These are phyloP conservation scores for Nakazawaea holstii DNA, from an alignment of 805 yeast species.

Conservation along the genomic window DNA sequence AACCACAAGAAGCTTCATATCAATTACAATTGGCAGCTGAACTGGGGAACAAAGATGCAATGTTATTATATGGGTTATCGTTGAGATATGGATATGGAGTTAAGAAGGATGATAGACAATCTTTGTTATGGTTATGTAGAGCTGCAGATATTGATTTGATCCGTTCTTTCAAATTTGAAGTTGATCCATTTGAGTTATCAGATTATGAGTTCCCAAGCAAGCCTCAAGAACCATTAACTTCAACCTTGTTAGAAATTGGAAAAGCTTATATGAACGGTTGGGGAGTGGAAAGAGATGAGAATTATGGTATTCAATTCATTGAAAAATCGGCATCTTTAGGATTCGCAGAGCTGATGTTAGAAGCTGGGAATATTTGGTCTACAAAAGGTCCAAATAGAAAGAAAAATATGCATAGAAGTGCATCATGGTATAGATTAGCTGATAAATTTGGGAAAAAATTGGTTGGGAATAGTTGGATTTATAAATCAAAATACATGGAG, in stretches of 20 bases:
- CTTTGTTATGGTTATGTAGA: conserved; percentile 55
- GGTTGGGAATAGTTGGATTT: conserved; percentile 71
- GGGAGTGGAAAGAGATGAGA: conserved; percentile 51
- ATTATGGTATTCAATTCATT: conserved; percentile 49
- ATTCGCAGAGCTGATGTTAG: conserved; percentile 60
- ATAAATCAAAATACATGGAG: conserved; percentile 56
- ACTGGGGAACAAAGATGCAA: conserved; percentile 59
- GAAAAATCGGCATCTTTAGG: conserved; percentile 67
- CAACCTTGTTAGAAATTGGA: conserved; percentile 59
- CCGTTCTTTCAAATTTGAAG: conserved; percentile 15
- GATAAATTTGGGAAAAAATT: conserved; percentile 55
- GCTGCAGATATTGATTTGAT: conserved; percentile 36
- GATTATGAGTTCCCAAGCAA: conserved; percentile 26
- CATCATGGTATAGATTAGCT: conserved; percentile 65
- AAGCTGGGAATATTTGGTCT: conserved; percentile 66
- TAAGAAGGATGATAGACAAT: conserved; percentile 44
- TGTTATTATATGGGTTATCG: conserved; percentile 64
- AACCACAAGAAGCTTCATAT: conserved; percentile 62
- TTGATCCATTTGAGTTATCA: conserved; percentile 30
- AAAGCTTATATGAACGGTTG: conserved; percentile 49
- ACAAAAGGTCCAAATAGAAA: conserved; percentile 47
- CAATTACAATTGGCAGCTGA: conserved; percentile 62
- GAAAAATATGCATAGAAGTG: conserved; percentile 56
- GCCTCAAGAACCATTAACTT: conserved; percentile 38
- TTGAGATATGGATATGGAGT: conserved; percentile 67